A percentile compares a stretch with the other conserved stretches of the same genome.
Conservation (phyloP, 163 green algal species). For the Chloromonas sp. region DNA sequence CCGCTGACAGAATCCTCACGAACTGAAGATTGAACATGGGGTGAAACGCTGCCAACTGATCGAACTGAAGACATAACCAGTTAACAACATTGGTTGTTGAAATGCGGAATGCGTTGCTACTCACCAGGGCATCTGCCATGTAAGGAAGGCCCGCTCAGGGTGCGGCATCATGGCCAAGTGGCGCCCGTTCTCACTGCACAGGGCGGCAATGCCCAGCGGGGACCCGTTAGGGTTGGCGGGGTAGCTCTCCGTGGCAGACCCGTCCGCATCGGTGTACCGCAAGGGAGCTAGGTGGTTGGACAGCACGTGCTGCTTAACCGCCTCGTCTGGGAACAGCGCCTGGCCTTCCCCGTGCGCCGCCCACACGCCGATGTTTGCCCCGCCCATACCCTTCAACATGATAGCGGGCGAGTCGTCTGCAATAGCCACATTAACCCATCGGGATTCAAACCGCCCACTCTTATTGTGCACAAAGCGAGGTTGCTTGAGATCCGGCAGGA, state of each 20-base stretch:
- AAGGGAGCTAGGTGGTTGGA: constrained; percentile 73
- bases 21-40: too few relatives aligned
- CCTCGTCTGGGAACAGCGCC: constrained; percentile 82
- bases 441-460: constrained; percentile 65
- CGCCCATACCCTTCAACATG: constrained; percentile 80
- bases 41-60: too few relatives aligned
- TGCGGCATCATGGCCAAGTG: constrained; percentile 99
- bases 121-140: constrained; percentile 88
- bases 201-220: constrained; percentile 83
- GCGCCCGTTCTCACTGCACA: constrained; percentile 87
- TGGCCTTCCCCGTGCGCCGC: constrained; percentile 93
- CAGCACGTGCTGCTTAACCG: constrained; percentile 61
- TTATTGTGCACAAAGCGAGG: constrained; percentile 97
- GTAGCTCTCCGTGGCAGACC: constrained; percentile 76
- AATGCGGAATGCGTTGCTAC: not conserved
- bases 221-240: constrained; percentile 97
- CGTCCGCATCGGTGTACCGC: constrained; percentile 71
- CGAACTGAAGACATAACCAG: too few relatives aligned
- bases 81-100: not conserved
- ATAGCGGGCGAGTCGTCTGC: constrained; percentile 70
- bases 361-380: constrained; percentile 88
- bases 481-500: constrained; percentile 70
- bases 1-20: too few relatives aligned
- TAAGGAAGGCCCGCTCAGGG: constrained; percentile 93
- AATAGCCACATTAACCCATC: constrained; percentile 65